Evolutionary conservation across 129 eudicot species (phyloP).

Genomic region (Chrysanthemum lavandulifolium): DNA sequence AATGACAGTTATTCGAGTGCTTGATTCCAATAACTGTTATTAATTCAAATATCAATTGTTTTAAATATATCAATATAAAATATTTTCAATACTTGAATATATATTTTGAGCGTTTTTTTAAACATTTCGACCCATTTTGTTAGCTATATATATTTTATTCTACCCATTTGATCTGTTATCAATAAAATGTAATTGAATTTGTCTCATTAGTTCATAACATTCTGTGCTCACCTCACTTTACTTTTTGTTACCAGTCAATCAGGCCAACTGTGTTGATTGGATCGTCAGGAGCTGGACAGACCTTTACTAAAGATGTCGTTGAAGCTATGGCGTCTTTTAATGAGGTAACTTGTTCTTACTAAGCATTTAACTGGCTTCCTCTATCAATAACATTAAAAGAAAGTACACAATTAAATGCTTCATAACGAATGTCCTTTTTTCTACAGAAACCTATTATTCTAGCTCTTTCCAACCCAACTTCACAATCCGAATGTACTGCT

Average conservation of each 20-base stretch:
- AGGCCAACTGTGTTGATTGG: slow-evolving; percentile 96
- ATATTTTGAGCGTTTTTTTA: no score
- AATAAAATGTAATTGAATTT: background rate
- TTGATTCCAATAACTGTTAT: no score
- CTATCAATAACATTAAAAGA: background rate
- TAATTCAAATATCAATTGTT: no score
- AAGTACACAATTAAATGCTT: background rate
- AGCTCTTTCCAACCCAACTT: slow-evolving; percentile 97
- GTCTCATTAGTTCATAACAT: slow-evolving; percentile 4
- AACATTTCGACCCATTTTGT: no score
- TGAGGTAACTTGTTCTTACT: slow-evolving; percentile 46
- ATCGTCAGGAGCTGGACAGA: slow-evolving; percentile 95
- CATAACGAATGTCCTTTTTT: background rate
- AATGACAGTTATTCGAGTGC: no score
- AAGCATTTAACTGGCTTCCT: slow-evolving; percentile 2
- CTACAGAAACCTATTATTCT: slow-evolving; percentile 89
- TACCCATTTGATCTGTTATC: background rate
- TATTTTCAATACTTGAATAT: no score
- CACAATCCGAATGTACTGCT: slow-evolving; percentile 98
- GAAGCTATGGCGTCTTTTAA: slow-evolving; percentile 84
- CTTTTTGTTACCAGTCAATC: slow-evolving; percentile 51
- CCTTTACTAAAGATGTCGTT: slow-evolving; percentile 88
- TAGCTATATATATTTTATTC: no score
- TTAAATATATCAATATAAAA: no score
- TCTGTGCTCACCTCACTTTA: background rate